phyloP scores from a whole-genome alignment of 345 rosid genomes.

The Eucalyptus sideroxylon region DNA sequence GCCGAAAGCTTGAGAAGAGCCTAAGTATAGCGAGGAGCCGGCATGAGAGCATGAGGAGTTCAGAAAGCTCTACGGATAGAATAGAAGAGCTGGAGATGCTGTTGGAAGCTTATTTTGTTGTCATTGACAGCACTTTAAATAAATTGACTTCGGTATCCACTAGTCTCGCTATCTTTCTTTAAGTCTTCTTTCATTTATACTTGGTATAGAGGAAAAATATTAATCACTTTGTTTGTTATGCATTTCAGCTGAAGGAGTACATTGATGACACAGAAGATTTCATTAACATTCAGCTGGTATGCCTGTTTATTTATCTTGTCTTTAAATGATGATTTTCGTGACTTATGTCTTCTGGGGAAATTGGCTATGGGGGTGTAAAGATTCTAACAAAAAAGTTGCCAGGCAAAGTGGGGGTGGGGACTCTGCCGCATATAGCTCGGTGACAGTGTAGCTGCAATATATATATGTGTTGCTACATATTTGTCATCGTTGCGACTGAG shows the following conservation, averaged over 20 bases:
- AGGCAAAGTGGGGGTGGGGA: not conserved
- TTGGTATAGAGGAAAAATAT: not conserved
- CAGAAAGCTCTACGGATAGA: conserved; percentile 56
- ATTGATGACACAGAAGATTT: conserved; percentile 97
- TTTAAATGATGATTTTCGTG: not conserved
- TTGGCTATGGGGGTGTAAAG: not conserved
- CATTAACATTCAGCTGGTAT: conserved; percentile 93
- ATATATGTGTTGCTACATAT: not conserved
- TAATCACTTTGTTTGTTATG: not conserved
- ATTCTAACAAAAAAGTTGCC: not conserved
- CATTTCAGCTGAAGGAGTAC: conserved; percentile 86
- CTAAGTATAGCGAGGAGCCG: conserved; percentile 82
- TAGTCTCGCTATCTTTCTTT: not conserved
- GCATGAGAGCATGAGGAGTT: conserved; percentile 82
- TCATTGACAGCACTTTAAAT: conserved; percentile 88
- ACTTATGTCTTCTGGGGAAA: not conserved
- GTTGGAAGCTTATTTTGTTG: conserved; percentile 96
- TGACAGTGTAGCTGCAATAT: not conserved
- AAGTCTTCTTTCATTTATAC: not conserved
- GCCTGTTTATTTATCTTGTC: not conserved
- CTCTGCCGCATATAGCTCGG: not conserved
- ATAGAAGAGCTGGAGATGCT: conserved; percentile 97
- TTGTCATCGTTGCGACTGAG: not conserved
- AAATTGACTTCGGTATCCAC: conserved; percentile 79
- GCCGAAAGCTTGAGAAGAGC: conserved; percentile 73